Evolutionary conservation across 345 rosid species (phyloP), one percentile per base, ranked within the genome.

Genomic region (Hibiscus trionum): DNA sequence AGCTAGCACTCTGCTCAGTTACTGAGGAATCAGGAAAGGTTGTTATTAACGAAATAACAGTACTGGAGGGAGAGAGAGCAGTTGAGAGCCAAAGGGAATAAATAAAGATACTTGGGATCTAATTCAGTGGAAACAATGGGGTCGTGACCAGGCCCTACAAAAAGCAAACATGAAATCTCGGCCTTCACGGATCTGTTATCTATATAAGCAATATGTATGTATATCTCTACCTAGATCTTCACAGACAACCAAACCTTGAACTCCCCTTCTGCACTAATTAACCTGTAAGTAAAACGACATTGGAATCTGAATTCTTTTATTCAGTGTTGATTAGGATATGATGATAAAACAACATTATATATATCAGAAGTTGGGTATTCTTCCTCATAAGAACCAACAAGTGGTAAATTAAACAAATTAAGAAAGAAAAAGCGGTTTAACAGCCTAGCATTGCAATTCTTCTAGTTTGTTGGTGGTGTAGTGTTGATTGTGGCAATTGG

Each of bases 21-120:
- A 47, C 75, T 73, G 70, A 64, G 21, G 60, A 31, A 60, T 49
- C 65, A 64, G 75, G 60, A 69, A 72, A 73, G 82, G 58, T 71
- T 73, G 77, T 70, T 70, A 72, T 35, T 69, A 66, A 50, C 49
- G n/a, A 61, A 61, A 29, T 67, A 16, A 16, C 53, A 69, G 44
- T 37, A 21, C 24, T 21, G 1, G 8, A 44, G 26, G 37, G 70
- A 46, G 24, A 0, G 27, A 19, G 14, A 56, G n/a, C 21, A 52
- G 21, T 12, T 15, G 4, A n/a, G 21, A 65, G 69, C 55, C 69
- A 16, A 15, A 66, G 57, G 65, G 73, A 60, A 50, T 61, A 61
- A 60, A 50, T 61, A 61, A 15, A 73, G 61, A 52, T 21, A 37
- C 24, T 42, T 53, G 55, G 55, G 17, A 16, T n/a, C 17, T 5